These are phyloP conservation scores for Eucalyptus cloeziana DNA, from an alignment of 345 rosid species.

Conservation along the genomic window DNA sequence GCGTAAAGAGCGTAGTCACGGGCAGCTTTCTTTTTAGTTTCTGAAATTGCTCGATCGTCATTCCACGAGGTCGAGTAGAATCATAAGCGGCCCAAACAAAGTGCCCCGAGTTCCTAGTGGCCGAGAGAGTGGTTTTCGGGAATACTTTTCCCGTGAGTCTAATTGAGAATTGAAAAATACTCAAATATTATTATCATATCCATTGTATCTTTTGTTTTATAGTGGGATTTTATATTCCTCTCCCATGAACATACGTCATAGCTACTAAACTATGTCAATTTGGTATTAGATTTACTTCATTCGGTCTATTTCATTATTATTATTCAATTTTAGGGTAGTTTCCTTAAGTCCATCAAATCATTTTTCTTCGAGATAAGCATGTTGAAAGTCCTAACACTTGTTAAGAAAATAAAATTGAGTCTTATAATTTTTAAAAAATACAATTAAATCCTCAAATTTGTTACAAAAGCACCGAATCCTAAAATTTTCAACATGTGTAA, in stretches of 20 bases:
- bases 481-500: no score
- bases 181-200: neutral
- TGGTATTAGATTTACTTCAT: neutral
- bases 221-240: neutral
- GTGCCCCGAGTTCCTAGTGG: neutral
- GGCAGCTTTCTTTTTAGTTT: neutral
- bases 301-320: neutral
- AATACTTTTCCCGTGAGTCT: rapidly evolving
- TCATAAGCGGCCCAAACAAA: neutral
- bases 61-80: neutral
- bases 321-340: neutral
- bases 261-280: neutral
- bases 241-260: neutral
- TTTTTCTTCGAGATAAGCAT: rapidly evolving
- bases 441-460: no score
- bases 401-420: rapidly evolving
- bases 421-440: rapidly evolving
- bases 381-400: rapidly evolving
- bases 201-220: neutral
- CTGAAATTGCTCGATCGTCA: neutral
- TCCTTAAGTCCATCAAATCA: neutral
- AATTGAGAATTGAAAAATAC: rapidly evolving
- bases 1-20: neutral
- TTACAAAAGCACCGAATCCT: rapidly evolving
- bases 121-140: neutral